Evolutionary conservation across 345 rosid species (phyloP), one percentile per base, ranked within the genome.

Genomic region (Camelina laxa): DNA sequence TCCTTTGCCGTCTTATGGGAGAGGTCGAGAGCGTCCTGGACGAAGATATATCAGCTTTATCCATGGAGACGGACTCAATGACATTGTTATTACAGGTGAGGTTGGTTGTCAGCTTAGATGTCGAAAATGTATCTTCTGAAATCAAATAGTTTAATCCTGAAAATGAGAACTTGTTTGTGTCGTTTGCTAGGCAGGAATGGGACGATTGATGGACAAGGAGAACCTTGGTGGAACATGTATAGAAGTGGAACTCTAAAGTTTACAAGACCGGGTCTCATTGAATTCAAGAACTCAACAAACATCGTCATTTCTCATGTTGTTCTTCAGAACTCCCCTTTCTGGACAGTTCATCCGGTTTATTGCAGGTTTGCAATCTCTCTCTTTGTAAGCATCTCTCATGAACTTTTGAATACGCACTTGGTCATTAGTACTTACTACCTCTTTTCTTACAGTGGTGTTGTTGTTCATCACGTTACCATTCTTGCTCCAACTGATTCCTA

Each of bases 151-250:
- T 6, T 48, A 39, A 44, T 55, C 6, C 44, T 63, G 61, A 53
- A n/a, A 59, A 10, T 61, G 21, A 16, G 20, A 49, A n/a, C 8
- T 15, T 1, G 3, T 24, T 20, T 24, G 39, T 66, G 33, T 51
- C 1, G 45, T 56, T 27, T 55, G 3, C 50, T 47, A 91, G 98
- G 97, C 58, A 92, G 83, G 79, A 93, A 91, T 75, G 98, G 98
- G 63, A 93, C 98, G 20, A 87, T 93, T 70, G 97, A 91, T 74
- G 98, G 98, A 50, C 96, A 82, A 82, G 98, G 98, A 85, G 89
- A 73, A 58, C 77, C 92, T 45, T 93, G 98, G 97, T 91, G 98
- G 98, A 77, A 85, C 82, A 89, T 91, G 96, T 93, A 96, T 92
- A 91, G 96, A 81, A 81, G 82, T 80, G 73, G 96, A 79, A 89